Conservation (phyloP, 306 rosid species). For the Mucuna pruriens region DNA sequence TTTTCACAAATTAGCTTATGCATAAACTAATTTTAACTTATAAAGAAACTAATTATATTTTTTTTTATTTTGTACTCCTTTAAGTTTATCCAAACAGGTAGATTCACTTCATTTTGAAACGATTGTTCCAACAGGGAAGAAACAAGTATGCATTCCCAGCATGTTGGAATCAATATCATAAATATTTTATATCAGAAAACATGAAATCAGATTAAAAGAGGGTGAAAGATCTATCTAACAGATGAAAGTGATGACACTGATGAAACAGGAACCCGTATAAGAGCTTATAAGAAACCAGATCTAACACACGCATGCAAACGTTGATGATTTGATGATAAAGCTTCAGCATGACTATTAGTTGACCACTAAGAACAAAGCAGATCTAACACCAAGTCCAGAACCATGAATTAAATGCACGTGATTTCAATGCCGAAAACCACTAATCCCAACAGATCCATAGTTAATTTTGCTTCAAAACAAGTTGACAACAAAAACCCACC, state of each 20-base stretch:
- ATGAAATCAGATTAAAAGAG: background rate
- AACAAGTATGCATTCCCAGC: background rate
- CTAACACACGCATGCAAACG: conserved; percentile 38
- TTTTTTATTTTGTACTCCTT: too few species aligned
- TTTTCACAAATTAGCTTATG: too few species aligned
- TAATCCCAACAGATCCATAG: conserved; percentile 48
- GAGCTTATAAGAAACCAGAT: conserved; percentile 44
- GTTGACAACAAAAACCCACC: conserved; percentile 21
- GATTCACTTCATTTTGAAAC: background rate
- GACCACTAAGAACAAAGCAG: conserved; percentile 44
- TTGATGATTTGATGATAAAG: conserved; percentile 4
- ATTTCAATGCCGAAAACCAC: conserved; percentile 12
- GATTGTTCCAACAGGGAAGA: too few species aligned
- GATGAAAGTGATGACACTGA: background rate
- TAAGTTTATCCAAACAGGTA: too few species aligned
- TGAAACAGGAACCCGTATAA: background rate
- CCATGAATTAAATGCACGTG: conserved; percentile 10
- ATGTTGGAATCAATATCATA: conserved; percentile 2
- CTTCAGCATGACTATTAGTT: conserved; percentile 23
- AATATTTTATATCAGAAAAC: background rate
- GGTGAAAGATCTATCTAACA: conserved; percentile 19
- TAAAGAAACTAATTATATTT: too few species aligned
- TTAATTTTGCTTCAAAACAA: conserved; percentile 26
- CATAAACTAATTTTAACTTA: too few species aligned
- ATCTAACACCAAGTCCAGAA: conserved; percentile 42